phyloP scores from a whole-genome alignment of 2,329 filamentous ascomycete genomes.

The Alternaria incomplexa region DNA sequence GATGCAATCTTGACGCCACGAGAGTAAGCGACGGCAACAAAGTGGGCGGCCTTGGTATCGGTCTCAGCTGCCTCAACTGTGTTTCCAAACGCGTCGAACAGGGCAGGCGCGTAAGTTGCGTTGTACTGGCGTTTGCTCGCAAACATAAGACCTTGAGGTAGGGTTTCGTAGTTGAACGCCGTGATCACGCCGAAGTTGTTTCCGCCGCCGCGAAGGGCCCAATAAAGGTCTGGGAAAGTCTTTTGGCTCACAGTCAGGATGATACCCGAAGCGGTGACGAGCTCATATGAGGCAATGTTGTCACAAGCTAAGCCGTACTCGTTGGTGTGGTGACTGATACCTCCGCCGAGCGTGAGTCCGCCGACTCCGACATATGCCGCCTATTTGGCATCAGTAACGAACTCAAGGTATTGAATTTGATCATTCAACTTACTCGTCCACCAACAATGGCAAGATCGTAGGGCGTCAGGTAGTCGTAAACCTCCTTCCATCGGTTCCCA shows the following conservation, averaged over 20 bases:
- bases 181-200: constrained; percentile 47
- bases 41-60: constrained; percentile 28
- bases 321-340: constrained; percentile 6
- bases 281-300: constrained; percentile 44
- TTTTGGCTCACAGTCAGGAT: constrained; percentile 21
- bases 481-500: constrained; percentile 43
- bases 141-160: constrained; percentile 16
- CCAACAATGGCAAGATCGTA: constrained; percentile 34
- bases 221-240: constrained; percentile 49
- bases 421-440: constrained; percentile 26
- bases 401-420: background rate
- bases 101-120: constrained; percentile 11
- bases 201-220: constrained; percentile 44
- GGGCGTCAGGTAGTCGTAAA: constrained; percentile 37
- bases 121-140: constrained; percentile 9
- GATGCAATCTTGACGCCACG: constrained; percentile 16
- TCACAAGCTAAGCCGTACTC: constrained; percentile 34
- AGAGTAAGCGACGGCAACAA: constrained; percentile 23
- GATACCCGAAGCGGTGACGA: constrained; percentile 27
- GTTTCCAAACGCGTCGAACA: constrained; percentile 26
- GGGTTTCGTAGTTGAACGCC: constrained; percentile 26
- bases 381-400: background rate
- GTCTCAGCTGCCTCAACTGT: constrained; percentile 18
- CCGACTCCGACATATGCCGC: constrained; percentile 25
- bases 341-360: constrained; percentile 31